Base-by-base conservation (phyloP, 1,284 basidiomycete species). In the Trametes pubescens region DNA sequence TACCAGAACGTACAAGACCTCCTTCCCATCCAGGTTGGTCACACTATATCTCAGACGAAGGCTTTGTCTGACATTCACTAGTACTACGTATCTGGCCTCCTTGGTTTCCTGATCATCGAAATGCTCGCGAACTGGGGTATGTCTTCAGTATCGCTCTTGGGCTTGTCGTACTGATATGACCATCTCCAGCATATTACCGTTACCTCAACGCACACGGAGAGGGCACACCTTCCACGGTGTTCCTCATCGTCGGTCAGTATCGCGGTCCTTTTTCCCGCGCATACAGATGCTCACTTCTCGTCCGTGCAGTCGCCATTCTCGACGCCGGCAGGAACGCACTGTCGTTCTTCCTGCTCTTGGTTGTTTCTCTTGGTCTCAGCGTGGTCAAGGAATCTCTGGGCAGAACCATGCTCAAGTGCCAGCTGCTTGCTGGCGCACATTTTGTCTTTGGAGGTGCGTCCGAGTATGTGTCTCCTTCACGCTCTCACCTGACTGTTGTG, bases 291-390 rank as follows among this genome's bases (percentile, higher is more conserved):
- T 49, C 8, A 40, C 44, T 48, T 24, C 22, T 24, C 1, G 37
- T 67, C 24, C 37, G 61, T 51, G 22, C 66, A 91, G 94, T 95
- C 49, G 90, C 94, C 22, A 92, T 98, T 62, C 81, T 99, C 43
- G 96, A 98, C 73, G 96, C 97, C 4, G 95, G 92, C 1, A 83
- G 97, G 57, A 99, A 98, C 74, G 94, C 95, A 9, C 84, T 98
- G 71, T 96, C 93, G 1, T 96, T 99, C 81, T 99, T 99, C 81
- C 86, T 99, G 81, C 83, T 99, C 24, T 82, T 99, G 22, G 92
- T 99, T 58, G 96, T 99, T 21, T 90, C 92, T 13, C 84, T 96
- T 69, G 95, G 95, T 49, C 80, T 96, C 47, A 93, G 90, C 67
- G 94, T 96, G 37, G 93, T 93, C 26, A 82, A 88, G 51, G 93